A percentile compares a stretch with the other conserved stretches of the same genome.
These are phyloP conservation scores for apple (Malus domestica) DNA, from an alignment of 306 rosid species.

Conservation along the genomic window ASM211411v1 NC_041799.1:5127501-5128000, in stretches of 20 bases:
- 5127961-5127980: slow-evolving; percentile 64
- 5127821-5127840: neutral
- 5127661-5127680: slow-evolving; percentile 65
- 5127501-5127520: slow-evolving; percentile 18
- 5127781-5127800: neutral
- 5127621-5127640: slow-evolving; percentile 62
- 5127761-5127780: neutral
- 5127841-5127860: slow-evolving; percentile 48
- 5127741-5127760: slow-evolving; percentile 28
- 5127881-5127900: slow-evolving; percentile 73
- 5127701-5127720: slow-evolving; percentile 43
- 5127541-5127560: slow-evolving; percentile 15
- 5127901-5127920: slow-evolving; percentile 79
- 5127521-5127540: slow-evolving; percentile 33
- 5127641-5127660: slow-evolving; percentile 63
- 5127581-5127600: slow-evolving; percentile 38
- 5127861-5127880: slow-evolving; percentile 67
- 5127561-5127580: slow-evolving; percentile 12
- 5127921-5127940: slow-evolving; percentile 65
- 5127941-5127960: slow-evolving; percentile 80
- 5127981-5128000: slow-evolving; percentile 66
- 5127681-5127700: slow-evolving; percentile 51
- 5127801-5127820: neutral
- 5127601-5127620: slow-evolving; percentile 49
- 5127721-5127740: slow-evolving; percentile 57